Conservation (phyloP, 495 filamentous ascomycete species). For the Rhypophila decipiens region DNA sequence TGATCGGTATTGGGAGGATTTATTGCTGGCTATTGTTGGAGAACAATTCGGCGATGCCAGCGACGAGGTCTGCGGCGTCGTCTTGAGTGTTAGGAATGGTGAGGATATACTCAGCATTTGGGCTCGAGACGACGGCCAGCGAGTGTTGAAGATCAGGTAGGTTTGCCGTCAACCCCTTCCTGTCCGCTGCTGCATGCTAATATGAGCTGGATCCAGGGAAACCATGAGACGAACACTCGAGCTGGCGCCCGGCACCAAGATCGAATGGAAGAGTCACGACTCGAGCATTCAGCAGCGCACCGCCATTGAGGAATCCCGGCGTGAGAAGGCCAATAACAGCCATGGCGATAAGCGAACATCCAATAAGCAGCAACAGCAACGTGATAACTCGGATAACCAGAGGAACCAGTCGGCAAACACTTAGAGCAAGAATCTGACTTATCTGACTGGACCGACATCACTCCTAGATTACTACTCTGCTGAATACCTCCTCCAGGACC, state of each 20-base stretch:
- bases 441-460: no score
- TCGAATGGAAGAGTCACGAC: constrained; percentile 92
- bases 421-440: no score
- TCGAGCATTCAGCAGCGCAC: constrained; percentile 73
- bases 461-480: neutral
- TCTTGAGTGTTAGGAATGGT: constrained; percentile 87
- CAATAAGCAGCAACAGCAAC: constrained; percentile 21
- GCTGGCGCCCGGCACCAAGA: constrained; percentile 80
- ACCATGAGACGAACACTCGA: constrained; percentile 83
- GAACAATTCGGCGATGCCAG: constrained; percentile 92
- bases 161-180: constrained; percentile 14
- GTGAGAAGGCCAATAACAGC: constrained; percentile 58
- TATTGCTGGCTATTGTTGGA: constrained; percentile 83
- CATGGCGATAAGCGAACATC: constrained; percentile 32
- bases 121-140: constrained; percentile 84
- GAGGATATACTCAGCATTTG: constrained; percentile 98
- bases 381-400: constrained; percentile 8
- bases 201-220: constrained; percentile 55
- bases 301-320: constrained; percentile 74
- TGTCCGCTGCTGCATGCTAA: constrained; percentile 1
- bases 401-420: constrained; percentile 9
- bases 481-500: no score
- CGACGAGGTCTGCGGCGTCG: constrained; percentile 91
- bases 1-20: constrained; percentile 96
- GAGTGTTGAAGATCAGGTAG: constrained; percentile 95